A percentile compares a stretch with the other conserved stretches of the same genome.
phyloP scores from a whole-genome alignment of 2,329 filamentous ascomycete species.

The Cladosporium sp. region DNA sequence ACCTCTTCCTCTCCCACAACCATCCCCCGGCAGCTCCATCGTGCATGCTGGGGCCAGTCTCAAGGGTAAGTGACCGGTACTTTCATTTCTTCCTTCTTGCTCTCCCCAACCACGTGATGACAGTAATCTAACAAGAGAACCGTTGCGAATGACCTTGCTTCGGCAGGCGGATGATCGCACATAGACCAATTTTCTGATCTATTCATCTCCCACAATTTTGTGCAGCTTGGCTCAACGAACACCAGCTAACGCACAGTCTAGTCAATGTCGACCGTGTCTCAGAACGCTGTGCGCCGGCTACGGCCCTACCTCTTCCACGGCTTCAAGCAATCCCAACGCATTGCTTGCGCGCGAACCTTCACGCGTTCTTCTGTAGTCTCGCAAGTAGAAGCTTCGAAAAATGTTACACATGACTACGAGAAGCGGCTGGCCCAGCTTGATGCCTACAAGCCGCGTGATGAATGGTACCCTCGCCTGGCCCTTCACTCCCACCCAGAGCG shows the following conservation, averaged over 20 bases:
- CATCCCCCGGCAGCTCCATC: conserved; percentile 2
- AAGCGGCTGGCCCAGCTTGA: conserved; percentile 51
- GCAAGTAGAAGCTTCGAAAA: conserved; percentile 24
- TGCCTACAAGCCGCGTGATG: conserved; percentile 42
- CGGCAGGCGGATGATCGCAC: conserved; percentile 46
- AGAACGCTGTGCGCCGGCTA: conserved; percentile 45
- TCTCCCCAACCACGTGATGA: conserved; percentile 6
- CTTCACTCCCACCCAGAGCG: conserved; percentile 17
- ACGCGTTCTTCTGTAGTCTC: conserved; percentile 7
- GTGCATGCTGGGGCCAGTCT: conserved; percentile 1
- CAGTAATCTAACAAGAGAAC: conserved; percentile 45
- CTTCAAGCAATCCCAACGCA: conserved; percentile 19
- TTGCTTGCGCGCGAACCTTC: conserved; percentile 47
- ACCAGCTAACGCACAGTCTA: background rate
- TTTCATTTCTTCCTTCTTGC: background rate
- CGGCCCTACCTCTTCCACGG: conserved; percentile 49
- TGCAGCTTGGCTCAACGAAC: background rate
- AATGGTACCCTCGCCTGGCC: conserved; percentile 50
- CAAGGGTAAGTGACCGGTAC: conserved; percentile 2
- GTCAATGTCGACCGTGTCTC: conserved; percentile 18
- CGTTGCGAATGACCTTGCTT: conserved; percentile 59
- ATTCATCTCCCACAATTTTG: conserved; percentile 31
- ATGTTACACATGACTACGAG: conserved; percentile 35
- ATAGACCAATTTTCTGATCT: conserved; percentile 42
- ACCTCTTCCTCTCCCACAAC: background rate